A percentile compares a stretch with the other conserved stretches of the same genome.
These are phyloP conservation scores for Chrysopogon serrulatus DNA, from an alignment of 176 grass and related monocot species.

Conservation along the genomic window DNA sequence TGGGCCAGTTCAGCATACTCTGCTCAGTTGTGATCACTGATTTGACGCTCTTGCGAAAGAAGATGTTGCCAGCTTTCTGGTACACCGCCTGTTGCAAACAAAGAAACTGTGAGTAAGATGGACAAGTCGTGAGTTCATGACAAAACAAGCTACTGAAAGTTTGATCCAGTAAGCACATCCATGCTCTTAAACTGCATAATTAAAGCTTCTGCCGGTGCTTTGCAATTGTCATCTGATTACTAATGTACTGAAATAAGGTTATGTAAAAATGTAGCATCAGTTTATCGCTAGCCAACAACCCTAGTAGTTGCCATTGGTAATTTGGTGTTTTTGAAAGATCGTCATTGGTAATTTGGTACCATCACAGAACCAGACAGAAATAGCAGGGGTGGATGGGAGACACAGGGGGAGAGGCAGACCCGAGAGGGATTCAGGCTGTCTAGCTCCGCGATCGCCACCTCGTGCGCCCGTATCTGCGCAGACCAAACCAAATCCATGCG, in stretches of 20 bases:
- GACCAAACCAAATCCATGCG: background rate
- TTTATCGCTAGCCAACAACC: background rate
- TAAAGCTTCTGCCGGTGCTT: background rate
- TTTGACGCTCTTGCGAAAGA: slow-evolving; percentile 37
- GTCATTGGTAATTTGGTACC: background rate
- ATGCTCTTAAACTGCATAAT: background rate
- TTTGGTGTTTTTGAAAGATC: too few relatives aligned
- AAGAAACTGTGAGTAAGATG: background rate
- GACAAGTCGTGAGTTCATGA: background rate
- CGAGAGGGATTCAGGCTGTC: slow-evolving; percentile 42
- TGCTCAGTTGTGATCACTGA: slow-evolving; percentile 18
- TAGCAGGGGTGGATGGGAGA: background rate
- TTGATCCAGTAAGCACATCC: background rate
- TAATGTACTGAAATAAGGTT: background rate
- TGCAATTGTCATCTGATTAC: background rate
- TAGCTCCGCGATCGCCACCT: slow-evolving; percentile 61
- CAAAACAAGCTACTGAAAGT: background rate
- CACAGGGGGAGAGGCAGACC: slow-evolving; percentile 17
- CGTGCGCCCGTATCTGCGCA: slow-evolving; percentile 41
- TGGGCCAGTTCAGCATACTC: background rate
- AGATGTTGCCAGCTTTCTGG: slow-evolving; percentile 41
- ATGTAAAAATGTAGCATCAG: background rate
- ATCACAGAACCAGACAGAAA: background rate
- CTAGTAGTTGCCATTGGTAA: background rate
- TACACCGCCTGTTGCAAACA: slow-evolving; percentile 18